A percentile compares a stretch with the other conserved stretches of the same genome.
Evolutionary conservation across 768 basidiomycete species (phyloP).

Genomic region (Termitomyces sp.): DNA sequence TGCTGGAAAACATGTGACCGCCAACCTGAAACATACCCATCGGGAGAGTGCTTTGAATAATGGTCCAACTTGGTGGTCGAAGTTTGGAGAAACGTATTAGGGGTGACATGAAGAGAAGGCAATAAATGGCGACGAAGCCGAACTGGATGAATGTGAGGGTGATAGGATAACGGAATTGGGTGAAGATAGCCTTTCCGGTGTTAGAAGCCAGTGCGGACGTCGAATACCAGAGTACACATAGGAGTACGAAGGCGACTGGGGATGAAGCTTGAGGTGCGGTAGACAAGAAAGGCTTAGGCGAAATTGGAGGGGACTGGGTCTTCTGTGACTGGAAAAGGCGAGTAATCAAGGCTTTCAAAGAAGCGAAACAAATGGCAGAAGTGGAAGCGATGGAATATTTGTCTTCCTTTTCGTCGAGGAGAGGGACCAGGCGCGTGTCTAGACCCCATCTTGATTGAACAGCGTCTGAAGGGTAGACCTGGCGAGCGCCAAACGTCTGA

Average conservation of each 20-base stretch:
- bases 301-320: slow-evolving; percentile 19
- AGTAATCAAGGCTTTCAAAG: slow-evolving; percentile 18
- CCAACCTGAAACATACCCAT: slow-evolving; percentile 99
- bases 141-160: slow-evolving; percentile 98
- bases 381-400: slow-evolving; percentile 21
- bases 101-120: slow-evolving; percentile 80
- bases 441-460: slow-evolving; percentile 23
- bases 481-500: slow-evolving; percentile 20
- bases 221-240: slow-evolving; percentile 91
- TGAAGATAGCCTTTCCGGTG: slow-evolving; percentile 94
- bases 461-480: slow-evolving; percentile 14
- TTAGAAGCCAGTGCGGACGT: slow-evolving; percentile 93
- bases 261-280: slow-evolving; percentile 26
- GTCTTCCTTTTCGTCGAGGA: slow-evolving; percentile 26
- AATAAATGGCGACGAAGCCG: slow-evolving; percentile 87
- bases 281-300: slow-evolving; percentile 24
- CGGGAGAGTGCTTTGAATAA: slow-evolving; percentile 76
- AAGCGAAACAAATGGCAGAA: slow-evolving; percentile 20
- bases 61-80: slow-evolving; percentile 64
- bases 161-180: slow-evolving; percentile 88
- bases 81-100: slow-evolving; percentile 59
- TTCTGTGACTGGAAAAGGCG: slow-evolving; percentile 20
- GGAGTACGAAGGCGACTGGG: slow-evolving; percentile 56
- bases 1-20: slow-evolving; percentile 96
- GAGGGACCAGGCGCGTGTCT: slow-evolving; percentile 24